These are phyloP conservation scores for Lodderomyces oxycetoniae DNA, from an alignment of 1,139 yeast species.

Conservation along the genomic window DNA sequence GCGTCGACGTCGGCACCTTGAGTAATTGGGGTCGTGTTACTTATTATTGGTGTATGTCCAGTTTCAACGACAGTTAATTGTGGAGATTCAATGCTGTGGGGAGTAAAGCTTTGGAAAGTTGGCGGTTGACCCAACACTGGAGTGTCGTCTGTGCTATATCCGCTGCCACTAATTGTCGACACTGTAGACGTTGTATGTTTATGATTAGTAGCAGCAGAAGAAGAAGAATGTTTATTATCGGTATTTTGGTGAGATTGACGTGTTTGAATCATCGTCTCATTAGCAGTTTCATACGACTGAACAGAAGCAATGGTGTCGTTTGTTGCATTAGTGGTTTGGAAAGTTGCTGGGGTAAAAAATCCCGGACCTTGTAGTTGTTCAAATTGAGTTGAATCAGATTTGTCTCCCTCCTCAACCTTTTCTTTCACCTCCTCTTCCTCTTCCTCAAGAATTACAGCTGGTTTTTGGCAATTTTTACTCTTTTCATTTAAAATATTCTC, in stretches of 20 bases:
- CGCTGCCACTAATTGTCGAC: conserved; percentile 17
- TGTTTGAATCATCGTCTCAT: conserved; percentile 5
- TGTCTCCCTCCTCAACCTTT: conserved; percentile 13
- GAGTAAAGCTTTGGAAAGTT: conserved; percentile 20
- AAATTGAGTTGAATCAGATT: not conserved
- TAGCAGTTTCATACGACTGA: conserved; percentile 31
- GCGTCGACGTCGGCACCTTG: too few species aligned
- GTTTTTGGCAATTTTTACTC: conserved; percentile 6
- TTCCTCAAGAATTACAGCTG: conserved; percentile 1
- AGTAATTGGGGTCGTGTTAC: too few species aligned
- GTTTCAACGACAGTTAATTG: conserved; percentile 13
- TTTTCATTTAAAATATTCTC: conserved; percentile 41
- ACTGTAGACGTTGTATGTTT: conserved; percentile 13
- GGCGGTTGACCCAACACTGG: conserved; percentile 26
- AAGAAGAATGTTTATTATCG: not conserved
- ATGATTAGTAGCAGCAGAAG: conserved; percentile 1
- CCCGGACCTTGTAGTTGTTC: not conserved
- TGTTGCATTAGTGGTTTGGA: conserved; percentile 3
- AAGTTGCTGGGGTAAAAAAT: conserved; percentile 4
- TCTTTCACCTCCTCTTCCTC: conserved; percentile 6
- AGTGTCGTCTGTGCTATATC: conserved; percentile 21
- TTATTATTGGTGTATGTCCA: conserved; percentile 3
- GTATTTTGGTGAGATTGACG: not conserved
- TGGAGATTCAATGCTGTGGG: conserved; percentile 14
- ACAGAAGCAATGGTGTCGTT: conserved; percentile 15